These are phyloP conservation scores for Penicillium paneum DNA, from an alignment of 2,329 filamentous ascomycete genomes.

Conservation along the genomic window DNA sequence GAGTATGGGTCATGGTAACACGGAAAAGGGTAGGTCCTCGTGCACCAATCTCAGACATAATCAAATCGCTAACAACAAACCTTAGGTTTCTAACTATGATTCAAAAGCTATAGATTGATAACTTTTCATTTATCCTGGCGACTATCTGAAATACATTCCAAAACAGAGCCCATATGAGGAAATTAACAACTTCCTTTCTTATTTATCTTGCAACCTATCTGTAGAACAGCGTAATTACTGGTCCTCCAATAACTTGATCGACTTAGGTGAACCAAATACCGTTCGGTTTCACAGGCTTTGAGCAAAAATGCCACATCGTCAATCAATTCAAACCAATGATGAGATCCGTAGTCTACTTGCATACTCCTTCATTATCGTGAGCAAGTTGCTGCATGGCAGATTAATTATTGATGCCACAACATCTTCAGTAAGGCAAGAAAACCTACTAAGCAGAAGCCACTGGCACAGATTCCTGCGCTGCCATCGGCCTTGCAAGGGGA, in stretches of 20 bases:
- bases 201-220: too few relatives aligned
- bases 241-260: not conserved
- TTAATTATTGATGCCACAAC: not conserved
- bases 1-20: constrained; percentile 95
- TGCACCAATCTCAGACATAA: not conserved
- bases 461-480: constrained; percentile 3
- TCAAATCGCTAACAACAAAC: not conserved
- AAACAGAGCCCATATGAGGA: not conserved
- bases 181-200: not conserved
- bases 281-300: not conserved
- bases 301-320: too few relatives aligned
- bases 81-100: not conserved
- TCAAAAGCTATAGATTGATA: not conserved
- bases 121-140: not conserved
- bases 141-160: not conserved
- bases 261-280: not conserved
- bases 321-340: not conserved
- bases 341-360: not conserved
- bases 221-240: not conserved
- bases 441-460: not conserved
- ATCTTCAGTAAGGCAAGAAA: too few relatives aligned
- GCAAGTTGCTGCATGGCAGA: not conserved
- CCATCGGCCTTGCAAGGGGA: constrained; percentile 3
- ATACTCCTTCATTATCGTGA: not conserved
- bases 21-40: constrained; percentile 55